Percentiles rank a stretch among this genome's conserved stretches.
These are phyloP conservation scores for Raffaelea deltoideospora DNA, from an alignment of 2,329 filamentous ascomycete genomes.

Conservation along the genomic window DNA sequence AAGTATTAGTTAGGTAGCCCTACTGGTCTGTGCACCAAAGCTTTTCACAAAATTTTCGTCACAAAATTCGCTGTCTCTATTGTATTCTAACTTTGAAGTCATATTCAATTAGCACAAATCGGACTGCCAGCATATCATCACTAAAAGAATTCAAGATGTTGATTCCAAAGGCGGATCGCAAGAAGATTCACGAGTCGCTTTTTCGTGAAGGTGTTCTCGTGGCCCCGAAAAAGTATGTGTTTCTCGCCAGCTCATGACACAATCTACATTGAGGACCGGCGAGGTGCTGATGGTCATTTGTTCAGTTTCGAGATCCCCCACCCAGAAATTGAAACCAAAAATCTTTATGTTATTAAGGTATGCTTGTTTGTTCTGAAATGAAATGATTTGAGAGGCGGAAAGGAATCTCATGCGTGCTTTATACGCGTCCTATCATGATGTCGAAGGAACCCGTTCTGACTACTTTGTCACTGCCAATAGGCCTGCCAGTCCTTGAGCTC, in stretches of 20 bases:
- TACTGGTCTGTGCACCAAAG: constrained; percentile 10
- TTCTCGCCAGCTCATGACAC: not conserved
- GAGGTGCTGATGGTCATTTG: constrained; percentile 1
- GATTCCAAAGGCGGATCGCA: constrained; percentile 99
- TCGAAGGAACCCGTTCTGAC: too few species aligned
- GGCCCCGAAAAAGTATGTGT: constrained; percentile 69
- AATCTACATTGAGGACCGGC: not conserved
- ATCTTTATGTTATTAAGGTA: constrained; percentile 93
- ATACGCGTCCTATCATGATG: too few species aligned
- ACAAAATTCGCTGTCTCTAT: too few species aligned
- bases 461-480: not conserved
- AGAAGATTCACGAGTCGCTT: constrained; percentile 97
- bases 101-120: too few species aligned
- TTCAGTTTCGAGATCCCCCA: constrained; percentile 34
- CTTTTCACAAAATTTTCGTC: constrained; percentile 7
- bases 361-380: not conserved
- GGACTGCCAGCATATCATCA: too few species aligned
- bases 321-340: constrained; percentile 97
- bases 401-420: too few species aligned
- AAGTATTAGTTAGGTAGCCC: constrained; percentile 7
- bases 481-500: constrained; percentile 96
- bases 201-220: constrained; percentile 89
- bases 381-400: too few species aligned
- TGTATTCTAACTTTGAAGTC: too few species aligned
- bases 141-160: constrained; percentile 70